Base-by-base conservation (phyloP, 2,329 filamentous ascomycete genomes). In the Colletotrichum tanaceti region DNA sequence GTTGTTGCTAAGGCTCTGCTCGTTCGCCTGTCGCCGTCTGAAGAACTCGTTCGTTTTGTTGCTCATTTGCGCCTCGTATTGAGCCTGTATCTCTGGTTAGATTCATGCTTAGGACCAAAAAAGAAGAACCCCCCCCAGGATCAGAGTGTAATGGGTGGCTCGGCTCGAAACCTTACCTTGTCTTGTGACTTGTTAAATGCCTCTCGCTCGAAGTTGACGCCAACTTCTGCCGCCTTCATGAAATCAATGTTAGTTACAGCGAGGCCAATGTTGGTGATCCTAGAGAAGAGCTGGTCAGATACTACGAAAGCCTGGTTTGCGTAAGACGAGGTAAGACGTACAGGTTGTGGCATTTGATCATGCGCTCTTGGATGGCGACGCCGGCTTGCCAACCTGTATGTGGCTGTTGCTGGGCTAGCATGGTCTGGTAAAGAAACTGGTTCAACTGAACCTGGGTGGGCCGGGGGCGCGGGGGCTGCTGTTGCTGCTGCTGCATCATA, bases 221-320 rank as follows among this genome's bases (percentile, higher is more conserved):
- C 83, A n/a, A 75, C 77, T 11, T 79, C 74, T 0, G 83, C 75
- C 1, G 83, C 79, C 63, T 81, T 80, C 58, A 79, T 74, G 39
- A 78, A 79, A 38, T 86, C 83, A 16, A 79, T 72, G 16, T 73
- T 72, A 3, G 78, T 79, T 71, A 82, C 78, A 7, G 84, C 84
- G 18, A 88, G 77, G 5, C 81, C 78, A 18, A 85, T 80, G 63
- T 86, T 87, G 16, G 85, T 79, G 52, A 87, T 82, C n/a, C 86
- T 88, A 61, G 14, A 44, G 14, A 50, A 44, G 6, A 54, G 46
- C 35, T 28, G 71, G 70, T 52, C 58, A 49, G 66, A 72, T n/a
- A n/a, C 14, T 24, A n/a, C 16, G 41, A 20, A 55, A 10, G 44
- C 47, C 38, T 10, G 38, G 28, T 50, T 47, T 28, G 38, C 32